phyloP scores from a whole-genome alignment of 176 grass and related monocot species.

The Musa acuminata region DNA sequence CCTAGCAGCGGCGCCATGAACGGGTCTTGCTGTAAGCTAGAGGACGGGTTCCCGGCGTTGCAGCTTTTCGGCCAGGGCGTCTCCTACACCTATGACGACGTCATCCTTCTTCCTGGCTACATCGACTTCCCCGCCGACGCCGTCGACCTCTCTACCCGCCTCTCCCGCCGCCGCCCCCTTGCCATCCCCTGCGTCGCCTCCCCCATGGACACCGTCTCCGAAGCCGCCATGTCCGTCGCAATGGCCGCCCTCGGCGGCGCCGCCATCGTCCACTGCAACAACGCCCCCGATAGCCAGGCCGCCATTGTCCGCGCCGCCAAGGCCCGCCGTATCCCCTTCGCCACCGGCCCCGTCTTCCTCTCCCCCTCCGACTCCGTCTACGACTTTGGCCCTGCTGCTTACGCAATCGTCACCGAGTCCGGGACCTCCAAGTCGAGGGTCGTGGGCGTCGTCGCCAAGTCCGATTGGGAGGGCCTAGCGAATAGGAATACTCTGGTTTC shows the following conservation, averaged over 20 bases:
- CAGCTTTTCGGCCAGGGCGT: conserved; percentile 66
- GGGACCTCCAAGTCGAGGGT: conserved; percentile 47
- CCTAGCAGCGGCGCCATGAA: conserved; percentile 18
- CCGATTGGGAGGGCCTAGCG: conserved; percentile 30
- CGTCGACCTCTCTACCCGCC: conserved; percentile 66
- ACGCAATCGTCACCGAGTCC: conserved; percentile 60
- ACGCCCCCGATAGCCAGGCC: conserved; percentile 42
- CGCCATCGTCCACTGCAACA: conserved; percentile 70
- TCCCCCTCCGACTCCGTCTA: conserved; percentile 21
- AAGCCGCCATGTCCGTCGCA: conserved; percentile 63
- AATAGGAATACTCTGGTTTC: conserved; percentile 21
- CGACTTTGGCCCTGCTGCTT: conserved; percentile 42
- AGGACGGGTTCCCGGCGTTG: conserved; percentile 39
- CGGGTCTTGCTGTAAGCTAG: conserved; percentile 4
- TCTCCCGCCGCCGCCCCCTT: conserved; percentile 66
- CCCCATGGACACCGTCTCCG: conserved; percentile 96
- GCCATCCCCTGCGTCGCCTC: conserved; percentile 76
- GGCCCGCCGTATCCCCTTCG: conserved; percentile 60
- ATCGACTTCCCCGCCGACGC: conserved; percentile 77
- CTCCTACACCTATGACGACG: conserved; percentile 82
- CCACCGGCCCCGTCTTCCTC: conserved; percentile 50
- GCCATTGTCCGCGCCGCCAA: conserved; percentile 63
- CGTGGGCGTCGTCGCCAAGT: conserved; percentile 36
- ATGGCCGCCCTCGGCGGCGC: conserved; percentile 77
- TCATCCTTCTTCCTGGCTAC: conserved; percentile 62